Conservation (phyloP, 2,329 filamentous ascomycete species). For the Fusarium nematophilum region DNA sequence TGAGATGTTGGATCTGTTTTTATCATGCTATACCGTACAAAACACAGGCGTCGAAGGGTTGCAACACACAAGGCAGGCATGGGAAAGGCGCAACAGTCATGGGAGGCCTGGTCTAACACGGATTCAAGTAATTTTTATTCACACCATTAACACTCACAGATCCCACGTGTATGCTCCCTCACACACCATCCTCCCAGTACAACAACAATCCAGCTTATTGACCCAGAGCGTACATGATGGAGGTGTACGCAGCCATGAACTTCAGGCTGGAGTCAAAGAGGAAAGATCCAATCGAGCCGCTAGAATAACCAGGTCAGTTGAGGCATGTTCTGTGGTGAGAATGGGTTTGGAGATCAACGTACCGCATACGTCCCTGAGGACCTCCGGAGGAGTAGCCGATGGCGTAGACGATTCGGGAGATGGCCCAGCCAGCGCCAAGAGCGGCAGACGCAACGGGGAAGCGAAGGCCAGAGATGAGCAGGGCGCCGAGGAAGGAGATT, state of each 20-base stretch:
- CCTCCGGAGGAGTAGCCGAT: constrained; percentile 64
- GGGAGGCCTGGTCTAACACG: constrained; percentile 18
- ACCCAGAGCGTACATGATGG: constrained; percentile 51
- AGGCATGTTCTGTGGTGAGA: not conserved
- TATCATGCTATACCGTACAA: constrained; percentile 15
- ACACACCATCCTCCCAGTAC: not conserved
- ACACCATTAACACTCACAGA: not conserved
- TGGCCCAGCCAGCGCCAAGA: constrained; percentile 64
- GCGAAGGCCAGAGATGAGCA: constrained; percentile 67
- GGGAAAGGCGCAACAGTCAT: constrained; percentile 23
- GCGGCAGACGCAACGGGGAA: constrained; percentile 63
- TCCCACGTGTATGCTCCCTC: not conserved
- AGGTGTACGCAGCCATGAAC: constrained; percentile 57
- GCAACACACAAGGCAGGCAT: constrained; percentile 23
- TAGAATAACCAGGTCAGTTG: constrained; percentile 37
- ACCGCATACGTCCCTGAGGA: constrained; percentile 58
- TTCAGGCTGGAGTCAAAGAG: constrained; percentile 55
- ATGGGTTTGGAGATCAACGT: constrained; percentile 35
- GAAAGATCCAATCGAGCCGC: constrained; percentile 50
- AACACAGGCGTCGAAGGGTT: constrained; percentile 32
- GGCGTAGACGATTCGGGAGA: constrained; percentile 65
- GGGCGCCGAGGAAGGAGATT: constrained; percentile 60
- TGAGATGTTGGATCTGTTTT: constrained; percentile 20
- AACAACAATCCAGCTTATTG: constrained; percentile 30
- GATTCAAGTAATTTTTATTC: constrained; percentile 17